These are phyloP conservation scores for Globisporangium polare DNA, from an alignment of 352 stramenopile genomes.

Conservation along the genomic window DNA sequence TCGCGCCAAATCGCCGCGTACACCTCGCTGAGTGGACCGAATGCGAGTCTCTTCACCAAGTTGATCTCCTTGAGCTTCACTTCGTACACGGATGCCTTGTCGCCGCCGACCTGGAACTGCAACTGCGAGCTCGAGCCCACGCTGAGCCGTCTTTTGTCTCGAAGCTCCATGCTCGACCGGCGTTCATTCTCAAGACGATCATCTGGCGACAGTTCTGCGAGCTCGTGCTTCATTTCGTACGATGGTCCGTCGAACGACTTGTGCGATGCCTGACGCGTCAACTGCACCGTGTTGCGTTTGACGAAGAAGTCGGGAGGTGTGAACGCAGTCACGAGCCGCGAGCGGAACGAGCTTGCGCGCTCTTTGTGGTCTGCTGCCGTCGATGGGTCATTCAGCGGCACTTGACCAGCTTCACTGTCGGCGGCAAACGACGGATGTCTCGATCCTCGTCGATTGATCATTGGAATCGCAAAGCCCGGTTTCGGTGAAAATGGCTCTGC, in stretches of 20 bases:
- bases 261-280: conserved; percentile 20
- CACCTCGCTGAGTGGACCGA: conserved; percentile 64
- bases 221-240: conserved; percentile 49
- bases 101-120: conserved; percentile 67
- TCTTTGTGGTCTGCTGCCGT: not conserved
- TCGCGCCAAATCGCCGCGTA: conserved; percentile 76
- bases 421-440: not conserved
- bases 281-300: conserved; percentile 4
- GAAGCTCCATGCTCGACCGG: conserved; percentile 45
- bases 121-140: conserved; percentile 51
- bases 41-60: conserved; percentile 68
- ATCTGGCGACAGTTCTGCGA: conserved; percentile 50
- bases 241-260: conserved; percentile 53
- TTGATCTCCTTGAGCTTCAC: conserved; percentile 76
- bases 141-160: conserved; percentile 58
- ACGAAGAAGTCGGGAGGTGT: conserved; percentile 1
- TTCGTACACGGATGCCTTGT: conserved; percentile 73
- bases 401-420: not conserved
- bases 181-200: conserved; percentile 61
- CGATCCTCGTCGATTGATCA: not conserved
- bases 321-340: conserved; percentile 15
- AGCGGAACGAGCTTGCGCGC: conserved; percentile 15
- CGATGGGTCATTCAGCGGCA: not conserved
- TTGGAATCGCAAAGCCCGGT: not conserved
- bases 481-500: not conserved